Conservation (phyloP, 306 rosid species). For the Notholithocarpus densiflorus region DNA sequence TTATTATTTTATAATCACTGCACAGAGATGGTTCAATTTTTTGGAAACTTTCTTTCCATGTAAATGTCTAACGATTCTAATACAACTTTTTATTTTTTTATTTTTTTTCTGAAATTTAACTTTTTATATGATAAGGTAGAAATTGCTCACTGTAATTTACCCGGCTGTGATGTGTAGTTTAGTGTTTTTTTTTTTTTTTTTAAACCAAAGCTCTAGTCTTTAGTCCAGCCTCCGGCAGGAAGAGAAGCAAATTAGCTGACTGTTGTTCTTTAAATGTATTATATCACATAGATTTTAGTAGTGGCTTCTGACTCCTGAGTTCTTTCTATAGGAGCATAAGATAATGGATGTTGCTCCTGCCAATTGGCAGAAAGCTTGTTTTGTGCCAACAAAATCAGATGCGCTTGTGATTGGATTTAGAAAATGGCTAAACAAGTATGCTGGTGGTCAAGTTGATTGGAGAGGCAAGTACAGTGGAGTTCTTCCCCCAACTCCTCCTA, state of each 20-base stretch:
- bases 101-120: too few relatives aligned
- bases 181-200: background rate
- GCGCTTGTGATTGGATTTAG: constrained; percentile 75
- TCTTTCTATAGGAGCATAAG: constrained; percentile 59
- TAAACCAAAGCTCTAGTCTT: background rate
- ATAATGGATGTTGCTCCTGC: constrained; percentile 47
- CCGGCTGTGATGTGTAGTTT: background rate
- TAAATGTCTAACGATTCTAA: background rate
- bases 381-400: constrained; percentile 84
- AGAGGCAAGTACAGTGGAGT: constrained; percentile 61
- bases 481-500: constrained; percentile 80
- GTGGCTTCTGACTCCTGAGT: constrained; percentile 2
- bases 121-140: background rate
- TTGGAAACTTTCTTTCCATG: background rate
- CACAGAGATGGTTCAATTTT: background rate
- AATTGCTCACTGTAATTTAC: background rate
- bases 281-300: background rate
- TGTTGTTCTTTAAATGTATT: background rate
- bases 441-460: constrained; percentile 85
- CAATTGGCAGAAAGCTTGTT: constrained; percentile 86
- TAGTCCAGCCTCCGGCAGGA: background rate
- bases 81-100: background rate
- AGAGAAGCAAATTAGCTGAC: background rate
- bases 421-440: constrained; percentile 80
- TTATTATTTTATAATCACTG: background rate